These are phyloP conservation scores for Knufia petricola DNA, from an alignment of 2,329 filamentous ascomycete genomes.

Conservation along the genomic window DNA sequence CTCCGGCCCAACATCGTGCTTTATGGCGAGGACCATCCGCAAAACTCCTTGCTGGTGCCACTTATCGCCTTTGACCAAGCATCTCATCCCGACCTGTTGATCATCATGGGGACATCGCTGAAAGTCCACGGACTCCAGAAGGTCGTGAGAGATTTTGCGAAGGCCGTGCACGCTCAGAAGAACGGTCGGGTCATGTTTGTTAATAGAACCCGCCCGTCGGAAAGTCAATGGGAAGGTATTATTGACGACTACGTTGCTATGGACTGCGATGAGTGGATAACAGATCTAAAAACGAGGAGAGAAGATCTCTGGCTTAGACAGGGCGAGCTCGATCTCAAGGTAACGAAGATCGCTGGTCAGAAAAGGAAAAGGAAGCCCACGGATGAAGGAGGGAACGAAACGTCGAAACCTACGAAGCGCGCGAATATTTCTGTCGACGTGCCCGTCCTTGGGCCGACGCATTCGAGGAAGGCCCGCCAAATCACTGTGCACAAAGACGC, in stretches of 20 bases:
- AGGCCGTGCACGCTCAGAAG: conserved; percentile 53
- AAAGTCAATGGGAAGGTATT: conserved; percentile 62
- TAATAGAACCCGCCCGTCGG: conserved; percentile 61
- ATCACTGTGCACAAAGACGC: neutral
- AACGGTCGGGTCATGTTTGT: conserved; percentile 56
- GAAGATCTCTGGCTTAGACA: conserved; percentile 46
- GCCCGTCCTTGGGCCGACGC: neutral
- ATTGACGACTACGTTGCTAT: conserved; percentile 67
- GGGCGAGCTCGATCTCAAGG: conserved; percentile 22
- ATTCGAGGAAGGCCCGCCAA: neutral
- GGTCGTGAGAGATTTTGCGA: conserved; percentile 62
- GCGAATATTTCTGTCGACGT: conserved; percentile 11
- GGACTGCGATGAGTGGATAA: conserved; percentile 66
- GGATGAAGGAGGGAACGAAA: conserved; percentile 9
- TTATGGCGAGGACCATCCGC: conserved; percentile 64
- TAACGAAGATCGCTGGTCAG: conserved; percentile 17
- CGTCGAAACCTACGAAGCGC: conserved; percentile 14
- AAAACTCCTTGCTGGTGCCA: conserved; percentile 56
- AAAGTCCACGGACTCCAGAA: conserved; percentile 62
- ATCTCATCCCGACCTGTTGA: conserved; percentile 54
- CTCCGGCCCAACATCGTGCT: conserved; percentile 64
- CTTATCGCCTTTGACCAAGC: conserved; percentile 59
- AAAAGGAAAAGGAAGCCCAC: conserved; percentile 20
- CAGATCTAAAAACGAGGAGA: conserved; percentile 50
- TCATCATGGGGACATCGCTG: conserved; percentile 62